A percentile compares a stretch with the other conserved stretches of the same genome.
Conservation (phyloP, 1,139 yeast genomes). For the Candida frijolesensis region DNA sequence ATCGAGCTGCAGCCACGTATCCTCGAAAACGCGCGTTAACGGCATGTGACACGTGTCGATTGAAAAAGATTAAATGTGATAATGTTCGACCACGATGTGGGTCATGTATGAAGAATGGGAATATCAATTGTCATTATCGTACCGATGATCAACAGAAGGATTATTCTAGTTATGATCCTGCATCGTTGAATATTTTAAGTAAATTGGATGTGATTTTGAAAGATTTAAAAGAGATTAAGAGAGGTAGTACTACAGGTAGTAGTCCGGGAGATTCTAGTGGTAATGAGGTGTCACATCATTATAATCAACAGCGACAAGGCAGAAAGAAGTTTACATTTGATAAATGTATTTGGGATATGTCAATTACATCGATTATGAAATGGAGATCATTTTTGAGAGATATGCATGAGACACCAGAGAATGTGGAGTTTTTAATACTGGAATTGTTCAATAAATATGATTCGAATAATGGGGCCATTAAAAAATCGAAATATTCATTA, state of each 20-base stretch:
- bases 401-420: slow-evolving; percentile 20
- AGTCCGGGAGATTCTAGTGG: background rate
- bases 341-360: slow-evolving; percentile 43
- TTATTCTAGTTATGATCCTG: slow-evolving; percentile 26
- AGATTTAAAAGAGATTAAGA: slow-evolving; percentile 26
- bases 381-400: slow-evolving; percentile 34
- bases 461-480: slow-evolving; percentile 10
- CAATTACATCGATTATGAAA: slow-evolving; percentile 34
- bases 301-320: background rate
- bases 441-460: slow-evolving; percentile 23
- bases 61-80: slow-evolving; percentile 54
- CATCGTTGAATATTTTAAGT: slow-evolving; percentile 26
- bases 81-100: slow-evolving; percentile 53
- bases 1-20: slow-evolving; percentile 18
- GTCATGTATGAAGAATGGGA: slow-evolving; percentile 44
- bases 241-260: background rate
- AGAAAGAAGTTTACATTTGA: slow-evolving; percentile 16
- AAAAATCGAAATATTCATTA: slow-evolving; percentile 10
- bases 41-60: slow-evolving; percentile 52
- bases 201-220: slow-evolving; percentile 35
- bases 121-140: slow-evolving; percentile 33
- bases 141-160: slow-evolving; percentile 32
- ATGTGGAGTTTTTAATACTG: slow-evolving; percentile 17
- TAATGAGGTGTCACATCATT: background rate
- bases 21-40: slow-evolving; percentile 45